These are phyloP conservation scores for Penicillium sp. DNA, from an alignment of 2,329 filamentous ascomycete genomes.

Conservation along the genomic window DNA sequence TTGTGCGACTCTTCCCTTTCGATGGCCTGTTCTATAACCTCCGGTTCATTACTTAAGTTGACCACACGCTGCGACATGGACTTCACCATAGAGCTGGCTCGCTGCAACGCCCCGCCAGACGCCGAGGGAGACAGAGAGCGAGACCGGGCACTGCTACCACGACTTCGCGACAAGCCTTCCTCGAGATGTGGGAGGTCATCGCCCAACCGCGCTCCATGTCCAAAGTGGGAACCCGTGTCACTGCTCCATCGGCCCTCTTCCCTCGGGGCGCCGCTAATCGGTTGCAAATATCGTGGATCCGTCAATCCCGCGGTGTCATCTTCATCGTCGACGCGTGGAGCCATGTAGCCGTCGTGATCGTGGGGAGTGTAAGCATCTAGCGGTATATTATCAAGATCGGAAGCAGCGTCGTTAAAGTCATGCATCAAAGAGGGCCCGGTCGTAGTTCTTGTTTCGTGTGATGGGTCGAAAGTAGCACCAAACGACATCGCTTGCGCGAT, in stretches of 20 bases:
- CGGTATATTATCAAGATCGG: conserved; percentile 33
- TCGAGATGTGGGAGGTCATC: conserved; percentile 65
- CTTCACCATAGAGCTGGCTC: conserved; percentile 74
- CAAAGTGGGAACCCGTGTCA: conserved; percentile 56
- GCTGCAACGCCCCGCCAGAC: conserved; percentile 62
- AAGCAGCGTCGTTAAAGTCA: conserved; percentile 29
- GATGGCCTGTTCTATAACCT: conserved; percentile 73
- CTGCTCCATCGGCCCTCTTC: conserved; percentile 49
- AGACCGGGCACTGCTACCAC: conserved; percentile 42
- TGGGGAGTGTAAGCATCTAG: conserved; percentile 37
- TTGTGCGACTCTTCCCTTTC: conserved; percentile 58
- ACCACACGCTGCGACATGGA: conserved; percentile 97
- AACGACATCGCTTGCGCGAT: conserved; percentile 48
- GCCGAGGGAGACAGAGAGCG: conserved; percentile 65
- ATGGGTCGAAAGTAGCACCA: conserved; percentile 43
- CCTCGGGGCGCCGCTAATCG: conserved; percentile 54
- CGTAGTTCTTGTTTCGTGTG: conserved; percentile 13
- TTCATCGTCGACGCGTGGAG: conserved; percentile 49
- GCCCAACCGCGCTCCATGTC: conserved; percentile 55
- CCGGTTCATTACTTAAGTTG: conserved; percentile 91
- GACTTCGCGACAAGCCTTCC: conserved; percentile 57
- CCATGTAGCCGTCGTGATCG: conserved; percentile 57
- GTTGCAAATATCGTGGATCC: conserved; percentile 56
- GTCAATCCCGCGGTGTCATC: conserved; percentile 63
- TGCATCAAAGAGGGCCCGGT: conserved; percentile 19